Evolutionary conservation across 495 filamentous ascomycete species (phyloP).

Genomic region (Penicillium pancosmium): DNA sequence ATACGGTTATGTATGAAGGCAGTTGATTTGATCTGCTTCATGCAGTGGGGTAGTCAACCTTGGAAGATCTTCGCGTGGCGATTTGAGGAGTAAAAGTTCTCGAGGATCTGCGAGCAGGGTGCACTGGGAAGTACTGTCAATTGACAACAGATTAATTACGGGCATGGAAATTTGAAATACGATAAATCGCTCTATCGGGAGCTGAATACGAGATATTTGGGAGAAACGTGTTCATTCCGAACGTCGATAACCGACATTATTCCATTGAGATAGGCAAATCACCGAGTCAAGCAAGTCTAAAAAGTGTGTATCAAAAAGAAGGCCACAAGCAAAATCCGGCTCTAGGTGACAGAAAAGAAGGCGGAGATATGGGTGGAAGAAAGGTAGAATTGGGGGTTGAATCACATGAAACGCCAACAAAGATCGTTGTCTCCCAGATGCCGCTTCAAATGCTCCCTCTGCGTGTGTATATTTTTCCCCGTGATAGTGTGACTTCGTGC

Average conservation of each 20-base stretch:
- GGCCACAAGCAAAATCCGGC: conserved; percentile 19
- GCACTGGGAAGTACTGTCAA: too few species aligned
- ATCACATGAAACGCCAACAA: conserved; percentile 40
- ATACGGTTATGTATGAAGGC: too few species aligned
- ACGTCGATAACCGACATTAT: conserved; percentile 11
- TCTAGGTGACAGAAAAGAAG: conserved; percentile 25
- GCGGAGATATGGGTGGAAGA: conserved; percentile 25
- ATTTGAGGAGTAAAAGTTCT: too few species aligned
- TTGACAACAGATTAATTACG: not conserved
- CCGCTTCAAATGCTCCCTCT: conserved; percentile 36
- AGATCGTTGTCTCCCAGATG: conserved; percentile 34
- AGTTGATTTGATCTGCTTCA: too few species aligned
- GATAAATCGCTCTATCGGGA: not conserved
- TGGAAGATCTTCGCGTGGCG: too few species aligned
- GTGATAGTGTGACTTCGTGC: conserved; percentile 29
- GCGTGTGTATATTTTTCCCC: conserved; percentile 28
- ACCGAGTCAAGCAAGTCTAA: conserved; percentile 27
- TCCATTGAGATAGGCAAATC: conserved; percentile 21
- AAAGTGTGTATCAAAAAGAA: conserved; percentile 23
- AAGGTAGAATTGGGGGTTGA: conserved; percentile 24
- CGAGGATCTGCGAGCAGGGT: too few species aligned
- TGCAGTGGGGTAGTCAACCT: too few species aligned
- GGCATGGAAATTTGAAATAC: not conserved
- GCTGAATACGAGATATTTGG: not conserved
- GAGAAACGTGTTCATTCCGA: not conserved